A percentile compares a stretch with the other conserved stretches of the same genome.
Conservation (phyloP, 352 stramenopile species). For the Globisporangium irregulare region DNA sequence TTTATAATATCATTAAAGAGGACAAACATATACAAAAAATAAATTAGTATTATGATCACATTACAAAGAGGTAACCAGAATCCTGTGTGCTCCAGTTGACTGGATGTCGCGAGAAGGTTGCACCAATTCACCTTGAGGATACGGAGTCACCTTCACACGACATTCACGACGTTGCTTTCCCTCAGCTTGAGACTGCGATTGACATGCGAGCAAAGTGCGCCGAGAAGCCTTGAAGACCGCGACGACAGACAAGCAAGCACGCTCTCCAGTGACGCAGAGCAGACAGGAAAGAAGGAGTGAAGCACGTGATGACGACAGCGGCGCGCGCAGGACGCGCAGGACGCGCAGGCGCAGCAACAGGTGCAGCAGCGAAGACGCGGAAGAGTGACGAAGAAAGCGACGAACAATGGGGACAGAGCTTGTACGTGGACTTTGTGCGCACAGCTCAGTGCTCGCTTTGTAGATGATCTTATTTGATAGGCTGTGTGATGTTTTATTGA, state of each 20-base stretch:
- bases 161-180: neutral
- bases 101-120: neutral
- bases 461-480: neutral
- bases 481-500: neutral
- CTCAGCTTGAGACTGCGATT: neutral
- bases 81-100: neutral
- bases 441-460: neutral
- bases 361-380: neutral
- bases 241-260: no score
- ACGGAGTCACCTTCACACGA: neutral
- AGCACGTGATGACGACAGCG: neutral
- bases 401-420: neutral
- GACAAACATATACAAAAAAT: no score
- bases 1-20: neutral
- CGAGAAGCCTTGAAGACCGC: neutral
- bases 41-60: neutral
- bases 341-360: neutral
- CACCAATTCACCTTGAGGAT: neutral
- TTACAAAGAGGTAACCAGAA: neutral
- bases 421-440: neutral
- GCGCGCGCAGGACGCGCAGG: neutral
- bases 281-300: neutral
- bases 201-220: slow-evolving; percentile 1
- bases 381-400: neutral
- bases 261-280: neutral